Base-by-base conservation (phyloP, 208 protist species). In the Trypanosoma cruzi region DNA sequence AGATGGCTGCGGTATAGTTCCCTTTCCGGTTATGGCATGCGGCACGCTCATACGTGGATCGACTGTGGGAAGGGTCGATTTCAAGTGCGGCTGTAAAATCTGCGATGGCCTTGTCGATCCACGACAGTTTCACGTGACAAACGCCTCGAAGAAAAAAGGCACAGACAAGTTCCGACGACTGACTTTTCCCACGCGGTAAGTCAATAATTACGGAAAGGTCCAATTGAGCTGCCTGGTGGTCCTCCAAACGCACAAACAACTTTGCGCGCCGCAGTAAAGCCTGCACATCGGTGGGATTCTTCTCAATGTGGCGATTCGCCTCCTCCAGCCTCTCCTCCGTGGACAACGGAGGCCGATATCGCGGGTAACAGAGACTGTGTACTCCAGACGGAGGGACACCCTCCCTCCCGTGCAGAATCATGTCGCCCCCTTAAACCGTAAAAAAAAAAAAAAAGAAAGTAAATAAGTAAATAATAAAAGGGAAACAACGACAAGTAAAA, bases 71-170 rank as follows among this genome's bases (percentile, higher is more conserved):
- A 29, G 89, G 84, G 54, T 84, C 71, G 31, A 68, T 50, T 8
- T 83, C 74, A 64, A 97, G 82, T 11, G 90, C 87, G 14, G 68
- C 70, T 0, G 75, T 77, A 40, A 92, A 93, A 53, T 93, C 89
- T 1, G 37, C 77, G 28, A 94, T 71, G 5, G 89, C 93, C 10
- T 66, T 70, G 22, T 90, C 79, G 20, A 90, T 34, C 7, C 74
- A 64, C n/a, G 80, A 71, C 18, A 95, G 55, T 16, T 79, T 83
- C 28, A 82, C 77, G 14, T 65, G 59, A 63, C 82, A 92, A 31
- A 86, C 56, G 22, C 82, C 86, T n/a, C 74, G 74, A 72, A 80
- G 82, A 69, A 85, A 81, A 36, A 70, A 56, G 13, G 61, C 58
- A 37, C 59, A 10, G 1, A 66, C 36, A 48, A 53, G 34, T n/a